Base-by-base conservation (phyloP, 352 stramenopile genomes). In the Pythium vanterpoolii region DNA sequence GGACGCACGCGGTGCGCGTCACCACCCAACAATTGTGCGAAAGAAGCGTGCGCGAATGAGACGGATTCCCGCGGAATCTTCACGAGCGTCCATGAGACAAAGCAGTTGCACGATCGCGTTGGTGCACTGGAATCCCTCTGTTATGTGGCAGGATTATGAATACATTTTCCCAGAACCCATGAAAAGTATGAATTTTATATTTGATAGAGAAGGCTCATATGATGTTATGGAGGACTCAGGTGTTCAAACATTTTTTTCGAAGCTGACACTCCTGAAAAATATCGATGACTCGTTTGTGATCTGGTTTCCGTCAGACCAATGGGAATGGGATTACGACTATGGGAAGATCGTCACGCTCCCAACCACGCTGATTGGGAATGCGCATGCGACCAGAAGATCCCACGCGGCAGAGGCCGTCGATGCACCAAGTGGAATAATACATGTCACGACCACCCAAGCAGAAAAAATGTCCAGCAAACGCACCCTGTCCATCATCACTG, bases 1-100 rank as follows among this genome's bases (percentile, higher is more conserved):
- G 52, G 52, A 11, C 18, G n/a, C 14, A 51, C 52, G 40, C 52
- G 30, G 11, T 28, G 40, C 5, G 52, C 52, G 52, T 60, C 52
- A 60, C 21, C 28, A 31, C 40, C 16, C 28, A 23, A 24, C 24
- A n/a, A 50, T 36, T 4, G 19, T 9, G 6, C 33, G 16, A 33
- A 31, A 23, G 45, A 38, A 38, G 24, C 27, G 14, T 39, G 28
- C 45, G 47, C 47, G 47, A 30, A 55, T 55, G 48, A 19, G 48
- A 55, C 44, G 48, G 31, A 33, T 26, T 45, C 48, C 1, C 7
- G 21, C 42, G 23, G 42, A 49, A 49, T 14, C 43, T 19, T 27
- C 23, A 18, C 1, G 3, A 30, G 42, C 42, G 42, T 27, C 42
- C 48, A 55, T 55, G 48, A 55, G 48, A 55, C 48, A 55, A 55